Evolutionary conservation across 192 early-diverging fungal species (phyloP), one percentile per base, ranked within the genome.

Genomic region (Entophlyctis luteolus): DNA sequence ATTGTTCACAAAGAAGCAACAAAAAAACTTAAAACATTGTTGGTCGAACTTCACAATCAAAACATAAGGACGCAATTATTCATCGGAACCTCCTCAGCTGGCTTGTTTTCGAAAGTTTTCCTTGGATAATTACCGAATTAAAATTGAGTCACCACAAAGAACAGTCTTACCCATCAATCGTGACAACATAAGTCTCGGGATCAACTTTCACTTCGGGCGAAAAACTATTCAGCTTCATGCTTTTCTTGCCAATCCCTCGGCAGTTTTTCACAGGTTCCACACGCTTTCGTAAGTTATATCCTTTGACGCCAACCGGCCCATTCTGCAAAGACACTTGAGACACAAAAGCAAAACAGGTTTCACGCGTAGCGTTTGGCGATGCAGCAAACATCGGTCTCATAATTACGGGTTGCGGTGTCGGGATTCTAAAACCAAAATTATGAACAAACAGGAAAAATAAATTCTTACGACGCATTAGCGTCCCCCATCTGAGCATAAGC

Each of bases 111-210:
- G 54, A 35, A 34, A 18, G 28, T n/a, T n/a, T n/a, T n/a, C n/a
- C n/a, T n/a, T n/a, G n/a, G n/a, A n/a, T n/a, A n/a, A n/a, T n/a
- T n/a, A n/a, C n/a, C n/a, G n/a, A n/a, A n/a, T n/a, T n/a, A n/a
- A n/a, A n/a, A n/a, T n/a, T n/a, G n/a, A n/a, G n/a, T n/a, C n/a
- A n/a, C n/a, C n/a, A n/a, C n/a, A n/a, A n/a, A n/a, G n/a, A n/a
- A 53, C 16, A 23, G 25, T 53, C 18, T 16, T 20, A 45, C 18
- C 92, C 95, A 66, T 98, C 88, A 2, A 90, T 88, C 4, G 68
- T 83, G 6, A 96, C 94, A 34, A 81, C 79, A 74, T 96, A 98
- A 0, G 91, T 95, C 67, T 98, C 95, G 0, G 95, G 93, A 70
- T 98, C 92, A 2, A 98, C 91, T 0, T 77, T 65, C 12, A 98